A percentile compares a stretch with the other conserved stretches of the same genome.
Evolutionary conservation across 345 rosid species (phyloP).

Genomic region (Hibiscus syriacus): DNA sequence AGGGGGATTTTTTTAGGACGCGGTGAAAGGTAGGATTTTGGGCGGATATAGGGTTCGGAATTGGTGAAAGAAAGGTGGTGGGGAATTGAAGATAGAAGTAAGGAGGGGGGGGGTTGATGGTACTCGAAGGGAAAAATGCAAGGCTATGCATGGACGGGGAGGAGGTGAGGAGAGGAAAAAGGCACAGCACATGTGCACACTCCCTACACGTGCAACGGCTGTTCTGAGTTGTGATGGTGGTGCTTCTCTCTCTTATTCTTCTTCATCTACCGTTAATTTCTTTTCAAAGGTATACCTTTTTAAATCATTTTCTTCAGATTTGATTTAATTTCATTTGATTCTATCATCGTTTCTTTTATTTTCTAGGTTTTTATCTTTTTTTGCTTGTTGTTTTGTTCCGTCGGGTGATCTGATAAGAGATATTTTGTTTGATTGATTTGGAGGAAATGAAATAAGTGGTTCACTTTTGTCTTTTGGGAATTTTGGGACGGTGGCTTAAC

Average conservation of each 20-base stretch:
- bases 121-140: slow-evolving; percentile 50
- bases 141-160: slow-evolving; percentile 63
- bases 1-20: not conserved
- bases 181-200: slow-evolving; percentile 50
- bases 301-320: not conserved
- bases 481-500: not conserved
- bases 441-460: not conserved
- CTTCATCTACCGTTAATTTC: slow-evolving; percentile 35
- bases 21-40: not conserved
- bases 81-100: not conserved
- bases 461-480: not conserved
- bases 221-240: slow-evolving; percentile 32
- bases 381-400: not conserved
- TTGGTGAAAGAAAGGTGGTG: not conserved
- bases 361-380: too few relatives aligned
- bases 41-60: not conserved
- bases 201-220: slow-evolving; percentile 49
- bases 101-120: slow-evolving; percentile 38
- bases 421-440: too few relatives aligned
- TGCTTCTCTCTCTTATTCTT: slow-evolving; percentile 28
- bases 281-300: slow-evolving; percentile 48
- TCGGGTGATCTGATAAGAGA: not conserved
- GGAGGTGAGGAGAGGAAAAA: slow-evolving; percentile 32
- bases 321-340: not conserved
- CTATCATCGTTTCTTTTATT: too few relatives aligned